Base-by-base conservation (phyloP, 495 filamentous ascomycete species). In the Aspergillus sclerotioniger region DNA sequence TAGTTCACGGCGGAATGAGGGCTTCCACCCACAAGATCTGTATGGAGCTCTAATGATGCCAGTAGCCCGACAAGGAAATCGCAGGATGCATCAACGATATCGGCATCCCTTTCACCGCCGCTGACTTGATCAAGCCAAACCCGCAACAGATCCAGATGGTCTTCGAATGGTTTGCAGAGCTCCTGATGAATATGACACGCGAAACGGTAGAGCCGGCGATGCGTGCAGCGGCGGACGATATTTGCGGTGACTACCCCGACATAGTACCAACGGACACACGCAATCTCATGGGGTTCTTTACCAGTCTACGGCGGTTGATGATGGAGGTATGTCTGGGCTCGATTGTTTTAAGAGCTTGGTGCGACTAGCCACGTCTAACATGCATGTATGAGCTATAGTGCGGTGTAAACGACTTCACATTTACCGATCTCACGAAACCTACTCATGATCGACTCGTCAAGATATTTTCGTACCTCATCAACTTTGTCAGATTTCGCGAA, bases 81-180 rank as follows among this genome's bases (percentile, higher is more conserved):
- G 91, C 92, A 65, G 91, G 89, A 66, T 98, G 94, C 72, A 96
- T 98, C 77, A 92, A 85, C 72, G 94, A 98, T 69, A 94, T 98
- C 55, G 92, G 92, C 46, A 89, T 98, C 52, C 83, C 84, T 4
- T 96, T 97, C 71, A 87, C 83, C 2, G 76, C 88, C n/a, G 87
- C 89, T 59, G 94, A 98, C 74, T 81, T 98, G 35, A 84, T 91
- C 59, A 98, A 96, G 67, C 94, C 94, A 5, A 94, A 96, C 62
- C 87, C 95, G 10, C 84, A 91, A 54, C 90, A 95, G 63, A 92
- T 96, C 48, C 95, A 98, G 73, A 89, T 91, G 81, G 89, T 98
- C 33, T 92, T 96, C 59, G 94, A 98, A 82, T 95, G 90, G 90
- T 95, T 98, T 66, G 92, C 90, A 46, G 92, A 96, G 66, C 76